Base-by-base conservation (phyloP, 2,329 filamentous ascomycete species). In the Kalmusia sp. region DNA sequence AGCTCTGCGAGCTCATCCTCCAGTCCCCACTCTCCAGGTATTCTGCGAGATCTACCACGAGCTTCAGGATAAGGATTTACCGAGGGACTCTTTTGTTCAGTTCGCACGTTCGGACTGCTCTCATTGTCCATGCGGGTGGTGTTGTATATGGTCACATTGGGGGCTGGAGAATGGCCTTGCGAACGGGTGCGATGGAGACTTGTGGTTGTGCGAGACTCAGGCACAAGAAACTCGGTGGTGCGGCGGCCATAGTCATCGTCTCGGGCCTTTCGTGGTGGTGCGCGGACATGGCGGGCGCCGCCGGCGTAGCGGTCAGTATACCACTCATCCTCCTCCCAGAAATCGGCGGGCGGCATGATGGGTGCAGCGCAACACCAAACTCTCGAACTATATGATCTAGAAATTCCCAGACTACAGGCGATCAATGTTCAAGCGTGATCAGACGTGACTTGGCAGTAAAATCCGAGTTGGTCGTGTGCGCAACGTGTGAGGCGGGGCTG, bases 121-220 rank as follows among this genome's bases (percentile, higher is more conserved):
- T 72, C 70, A 48, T 70, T 71, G 56, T 75, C 68, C 56, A 74
- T 71, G 47, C 69, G 69, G 49, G 75, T 73, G 49, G 75, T 76
- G 63, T 79, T 79, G 69, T 77, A 76, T 55, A 80, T 78, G 60
- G 77, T 78, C 57, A 80, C 74, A 40, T 76, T 74, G 15, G 78
- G 78, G n/a, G 68, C 68, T 12, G 76, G 76, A 21, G 69, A 59
- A 49, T 76, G 72, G 38, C 79, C 78, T 35, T 74, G 72, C 14
- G 77, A 80, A 52, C 77, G 74, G 41, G 76, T 76, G 49, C 79
- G 76, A 44, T 79, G 74, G 14, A 79, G 72, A 35, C 70, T 69
- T 35, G 61, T 58, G 1, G 63, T 56, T 33, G 64, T 72, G 48
- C 46, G 41, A 27, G 55, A 56, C 38, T 72, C 66, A 1, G 71